Conservation (phyloP, 2,329 filamentous ascomycete species). For the Xylaria arbuscula region DNA sequence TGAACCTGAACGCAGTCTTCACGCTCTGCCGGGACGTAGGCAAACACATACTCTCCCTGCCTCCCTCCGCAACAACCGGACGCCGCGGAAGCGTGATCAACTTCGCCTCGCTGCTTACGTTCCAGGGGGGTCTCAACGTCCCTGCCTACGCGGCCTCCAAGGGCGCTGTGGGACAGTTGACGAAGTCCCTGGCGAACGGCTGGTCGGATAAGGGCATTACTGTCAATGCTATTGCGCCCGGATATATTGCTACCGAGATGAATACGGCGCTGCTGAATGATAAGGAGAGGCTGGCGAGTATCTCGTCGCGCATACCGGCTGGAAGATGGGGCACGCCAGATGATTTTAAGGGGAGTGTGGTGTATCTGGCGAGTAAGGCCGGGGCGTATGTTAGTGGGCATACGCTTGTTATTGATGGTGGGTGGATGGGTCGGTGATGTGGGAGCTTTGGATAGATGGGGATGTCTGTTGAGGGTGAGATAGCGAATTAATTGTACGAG, state of each 20-base stretch:
- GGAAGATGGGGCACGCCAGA: slow-evolving; percentile 85
- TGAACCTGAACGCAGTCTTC: slow-evolving; percentile 88
- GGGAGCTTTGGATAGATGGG: background rate
- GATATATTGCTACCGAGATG: slow-evolving; percentile 96
- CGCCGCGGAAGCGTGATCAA: slow-evolving; percentile 83
- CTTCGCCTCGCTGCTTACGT: slow-evolving; percentile 81
- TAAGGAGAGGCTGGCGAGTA: slow-evolving; percentile 74
- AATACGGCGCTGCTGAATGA: slow-evolving; percentile 84
- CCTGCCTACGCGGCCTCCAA: slow-evolving; percentile 90
- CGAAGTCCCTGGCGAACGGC: slow-evolving; percentile 87
- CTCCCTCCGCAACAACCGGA: slow-evolving; percentile 59
- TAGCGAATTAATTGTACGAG: background rate
- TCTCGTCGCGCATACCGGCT: slow-evolving; percentile 83
- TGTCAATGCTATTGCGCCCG: slow-evolving; percentile 89
- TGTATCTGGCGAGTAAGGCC: slow-evolving; percentile 81
- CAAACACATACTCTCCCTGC: slow-evolving; percentile 77
- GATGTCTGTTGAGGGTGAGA: background rate
- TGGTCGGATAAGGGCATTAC: slow-evolving; percentile 83
- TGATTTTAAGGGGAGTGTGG: slow-evolving; percentile 85
- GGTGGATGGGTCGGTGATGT: slow-evolving; percentile 86
- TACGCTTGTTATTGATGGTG: slow-evolving; percentile 85
- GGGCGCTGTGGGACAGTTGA: slow-evolving; percentile 85
- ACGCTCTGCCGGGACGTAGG: slow-evolving; percentile 80
- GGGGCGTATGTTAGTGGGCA: slow-evolving; percentile 86
- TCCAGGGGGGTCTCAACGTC: slow-evolving; percentile 89